Conservation (phyloP, 1,284 basidiomycete species). For the Vanrija humicola region DNA sequence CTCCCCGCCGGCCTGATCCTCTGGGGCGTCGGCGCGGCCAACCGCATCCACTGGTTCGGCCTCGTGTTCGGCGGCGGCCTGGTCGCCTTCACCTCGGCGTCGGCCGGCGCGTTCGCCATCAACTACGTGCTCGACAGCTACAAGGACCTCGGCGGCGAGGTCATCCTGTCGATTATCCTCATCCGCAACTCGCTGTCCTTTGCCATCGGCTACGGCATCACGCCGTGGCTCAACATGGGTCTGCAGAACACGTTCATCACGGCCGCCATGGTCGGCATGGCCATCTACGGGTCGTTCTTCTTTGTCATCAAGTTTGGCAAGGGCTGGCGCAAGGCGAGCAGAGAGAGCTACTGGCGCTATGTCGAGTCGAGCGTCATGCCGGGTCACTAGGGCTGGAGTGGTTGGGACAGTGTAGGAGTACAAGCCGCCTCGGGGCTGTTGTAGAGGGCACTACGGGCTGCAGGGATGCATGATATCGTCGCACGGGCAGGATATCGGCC, state of each 20-base stretch:
- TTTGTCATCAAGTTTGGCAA: slow-evolving; percentile 18
- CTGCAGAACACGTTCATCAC: slow-evolving; percentile 21
- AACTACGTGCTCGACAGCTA: slow-evolving; percentile 32
- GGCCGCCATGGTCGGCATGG: slow-evolving; percentile 17
- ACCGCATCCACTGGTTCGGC: slow-evolving; percentile 24
- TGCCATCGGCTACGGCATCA: slow-evolving; percentile 23
- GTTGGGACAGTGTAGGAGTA: too few relatives aligned
- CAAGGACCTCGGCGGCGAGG: slow-evolving; percentile 25
- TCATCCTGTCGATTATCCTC: slow-evolving; percentile 23
- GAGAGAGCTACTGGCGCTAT: slow-evolving; percentile 17
- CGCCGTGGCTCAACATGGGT: slow-evolving; percentile 21
- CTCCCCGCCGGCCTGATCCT: slow-evolving; percentile 25
- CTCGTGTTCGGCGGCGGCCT: slow-evolving; percentile 21
- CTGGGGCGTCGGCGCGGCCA: slow-evolving; percentile 28
- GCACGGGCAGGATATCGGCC: too few relatives aligned
- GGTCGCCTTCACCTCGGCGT: slow-evolving; percentile 19
- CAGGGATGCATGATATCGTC: too few relatives aligned
- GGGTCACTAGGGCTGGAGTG: not conserved
- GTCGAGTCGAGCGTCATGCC: slow-evolving; percentile 15
- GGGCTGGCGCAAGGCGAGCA: slow-evolving; percentile 9
- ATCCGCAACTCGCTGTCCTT: slow-evolving; percentile 18
- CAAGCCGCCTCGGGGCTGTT: too few relatives aligned
- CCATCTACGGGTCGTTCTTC: slow-evolving; percentile 16
- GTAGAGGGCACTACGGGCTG: too few relatives aligned
- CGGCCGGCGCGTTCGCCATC: slow-evolving; percentile 22